These are phyloP conservation scores for Chytriomyces hyalinus DNA, from an alignment of 192 early-diverging fungal species.

Conservation along the genomic window DNA sequence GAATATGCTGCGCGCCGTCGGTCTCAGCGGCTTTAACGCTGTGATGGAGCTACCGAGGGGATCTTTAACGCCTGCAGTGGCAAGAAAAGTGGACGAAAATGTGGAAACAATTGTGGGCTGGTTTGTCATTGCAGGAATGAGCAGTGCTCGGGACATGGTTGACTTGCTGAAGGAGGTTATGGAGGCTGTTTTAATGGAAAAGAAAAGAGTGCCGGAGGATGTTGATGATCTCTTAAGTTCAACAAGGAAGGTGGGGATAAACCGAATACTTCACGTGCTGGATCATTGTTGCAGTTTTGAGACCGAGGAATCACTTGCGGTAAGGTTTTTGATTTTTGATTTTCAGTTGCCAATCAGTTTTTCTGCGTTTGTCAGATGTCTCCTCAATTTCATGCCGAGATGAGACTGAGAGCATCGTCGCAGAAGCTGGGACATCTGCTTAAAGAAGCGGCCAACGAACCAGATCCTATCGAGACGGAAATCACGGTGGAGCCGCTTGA, in stretches of 20 bases:
- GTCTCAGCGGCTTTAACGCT: not conserved
- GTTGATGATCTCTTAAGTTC: not conserved
- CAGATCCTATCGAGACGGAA: too few relatives aligned
- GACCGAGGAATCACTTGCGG: too few relatives aligned
- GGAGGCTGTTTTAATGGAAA: not conserved
- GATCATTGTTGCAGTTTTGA: too few relatives aligned
- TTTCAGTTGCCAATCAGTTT: too few relatives aligned
- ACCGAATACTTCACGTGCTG: too few relatives aligned
- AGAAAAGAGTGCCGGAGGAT: not conserved
- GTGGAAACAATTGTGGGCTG: not conserved
- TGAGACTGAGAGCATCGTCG: too few relatives aligned
- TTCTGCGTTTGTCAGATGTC: too few relatives aligned
- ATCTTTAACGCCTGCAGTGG: not conserved
- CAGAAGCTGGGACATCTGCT: too few relatives aligned
- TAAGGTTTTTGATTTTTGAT: too few relatives aligned
- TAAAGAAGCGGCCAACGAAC: too few relatives aligned
- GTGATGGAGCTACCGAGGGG: not conserved
- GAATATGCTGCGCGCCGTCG: not conserved
- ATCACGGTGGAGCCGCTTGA: too few relatives aligned
- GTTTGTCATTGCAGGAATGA: not conserved
- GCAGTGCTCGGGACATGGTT: not conserved
- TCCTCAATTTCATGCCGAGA: too few relatives aligned
- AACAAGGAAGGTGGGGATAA: not conserved
- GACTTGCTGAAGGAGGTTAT: not conserved
- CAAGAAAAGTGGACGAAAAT: not conserved